Base-by-base conservation (phyloP, 164 flowering plant genomes). In the Taxillus chinensis region DNA sequence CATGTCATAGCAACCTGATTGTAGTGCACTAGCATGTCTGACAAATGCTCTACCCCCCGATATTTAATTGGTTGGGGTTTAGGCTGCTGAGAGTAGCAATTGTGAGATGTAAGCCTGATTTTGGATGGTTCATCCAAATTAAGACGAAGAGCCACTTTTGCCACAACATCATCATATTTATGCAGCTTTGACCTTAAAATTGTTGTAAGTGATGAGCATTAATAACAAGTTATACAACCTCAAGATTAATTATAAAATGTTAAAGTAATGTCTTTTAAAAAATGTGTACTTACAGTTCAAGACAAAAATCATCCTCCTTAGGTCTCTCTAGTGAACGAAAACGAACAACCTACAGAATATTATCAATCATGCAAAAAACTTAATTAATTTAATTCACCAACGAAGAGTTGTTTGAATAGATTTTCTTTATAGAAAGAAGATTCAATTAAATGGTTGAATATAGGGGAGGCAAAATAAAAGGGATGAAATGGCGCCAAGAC, bases 51-150 rank as follows among this genome's bases (percentile, higher is more conserved):
- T 8, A 86, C 83, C 39, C 96, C 97, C 41, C 96, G 75, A 66
- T 84, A 90, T 71, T 89, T 93, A 43, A 93, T 87, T 2, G 96
- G 92, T 60, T 84, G 86, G 48, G 98, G 96, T 74, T 89, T 93
- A 45, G 98, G 98, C 68, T 90, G 96, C 78, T 90, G 96, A 64
- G 92, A 86, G 75, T 93, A 93, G 70, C 95, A 86, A 73, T 89
- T 93, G 69, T 90, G 97, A 60, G 98, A 72, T 55, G 98, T 93
- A 39, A 93, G 84, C 75, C 98, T 75, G 42, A 93, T 83, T 78
- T 89, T 93, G 27, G 97, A 75, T 67, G 98, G 88, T 75, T 93
- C 98, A 65, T 85, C 95, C 81, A 90, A 74, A 67, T 83, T 84
- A 75, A 93, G 78, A 42, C 70, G 82, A 10, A 51, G 77, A 62